A percentile compares a stretch with the other conserved stretches of the same genome.
phyloP scores from a whole-genome alignment of 768 basidiomycete species.

The Agrocybe praecox region DNA sequence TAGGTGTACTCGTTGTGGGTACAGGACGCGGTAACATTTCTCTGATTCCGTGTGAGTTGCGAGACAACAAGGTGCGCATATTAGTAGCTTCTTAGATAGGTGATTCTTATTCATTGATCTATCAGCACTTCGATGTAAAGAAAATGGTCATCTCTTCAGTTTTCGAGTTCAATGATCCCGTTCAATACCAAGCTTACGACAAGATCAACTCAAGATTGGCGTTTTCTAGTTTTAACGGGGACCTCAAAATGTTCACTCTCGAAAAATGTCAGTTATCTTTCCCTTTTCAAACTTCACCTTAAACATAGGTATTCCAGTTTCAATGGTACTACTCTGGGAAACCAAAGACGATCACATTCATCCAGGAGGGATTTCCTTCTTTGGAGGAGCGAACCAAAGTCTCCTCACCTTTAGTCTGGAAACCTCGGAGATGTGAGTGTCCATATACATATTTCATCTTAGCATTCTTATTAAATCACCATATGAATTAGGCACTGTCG shows the following conservation, averaged over 20 bases:
- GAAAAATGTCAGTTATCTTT: neutral
- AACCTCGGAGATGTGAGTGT: constrained; percentile 4
- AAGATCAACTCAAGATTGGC: neutral
- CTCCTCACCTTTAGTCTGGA: constrained; percentile 1
- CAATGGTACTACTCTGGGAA: neutral
- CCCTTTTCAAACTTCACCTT: too few species aligned
- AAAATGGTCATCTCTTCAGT: too few species aligned
- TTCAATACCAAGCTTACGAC: constrained; percentile 1
- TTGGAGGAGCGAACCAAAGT: neutral
- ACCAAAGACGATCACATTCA: neutral
- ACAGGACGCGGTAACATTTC: too few species aligned
- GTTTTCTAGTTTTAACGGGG: constrained; percentile 2
- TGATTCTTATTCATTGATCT: too few species aligned
- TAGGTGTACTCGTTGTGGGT: too few species aligned
- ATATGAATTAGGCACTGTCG: constrained; percentile 4
- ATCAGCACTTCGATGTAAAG: too few species aligned
- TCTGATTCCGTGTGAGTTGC: too few species aligned
- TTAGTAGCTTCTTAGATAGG: too few species aligned
- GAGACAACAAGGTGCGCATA: too few species aligned
- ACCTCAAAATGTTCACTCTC: neutral
- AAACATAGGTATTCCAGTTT: too few species aligned
- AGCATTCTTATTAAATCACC: too few species aligned
- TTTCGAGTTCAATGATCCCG: constrained; percentile 4
- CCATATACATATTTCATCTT: too few species aligned
- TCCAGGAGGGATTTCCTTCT: constrained; percentile 7